Percentiles rank a stretch among this genome's conserved stretches.
These are phyloP conservation scores for Russula sp. DNA, from an alignment of 768 basidiomycete species.

Conservation along the genomic window DNA sequence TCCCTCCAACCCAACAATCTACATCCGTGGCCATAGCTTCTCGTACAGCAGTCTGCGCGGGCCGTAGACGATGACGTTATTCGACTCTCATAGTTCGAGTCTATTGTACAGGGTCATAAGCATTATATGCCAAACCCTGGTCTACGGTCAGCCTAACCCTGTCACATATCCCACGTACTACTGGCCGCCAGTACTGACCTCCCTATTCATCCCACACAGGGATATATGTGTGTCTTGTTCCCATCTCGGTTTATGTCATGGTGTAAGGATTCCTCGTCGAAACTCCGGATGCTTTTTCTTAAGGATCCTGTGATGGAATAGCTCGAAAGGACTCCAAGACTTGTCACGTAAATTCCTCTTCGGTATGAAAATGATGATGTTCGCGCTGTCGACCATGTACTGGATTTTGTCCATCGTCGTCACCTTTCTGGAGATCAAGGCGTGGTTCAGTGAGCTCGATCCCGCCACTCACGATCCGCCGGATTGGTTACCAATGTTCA, in stretches of 20 bases:
- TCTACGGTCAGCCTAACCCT: neutral
- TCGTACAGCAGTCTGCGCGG: neutral
- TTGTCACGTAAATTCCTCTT: neutral
- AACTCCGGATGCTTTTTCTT: neutral
- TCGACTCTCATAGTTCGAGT: neutral
- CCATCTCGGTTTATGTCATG: neutral
- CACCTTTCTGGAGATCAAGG: neutral
- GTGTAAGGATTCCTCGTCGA: neutral
- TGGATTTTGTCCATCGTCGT: neutral
- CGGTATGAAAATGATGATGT: neutral
- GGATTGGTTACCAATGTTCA: neutral
- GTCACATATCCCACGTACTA: neutral
- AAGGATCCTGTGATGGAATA: neutral
- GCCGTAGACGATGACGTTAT: neutral
- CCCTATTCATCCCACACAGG: neutral
- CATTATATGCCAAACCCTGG: neutral
- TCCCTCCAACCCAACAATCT: neutral
- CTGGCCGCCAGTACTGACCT: neutral
- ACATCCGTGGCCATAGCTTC: neutral
- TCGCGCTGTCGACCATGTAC: conserved; percentile 1
- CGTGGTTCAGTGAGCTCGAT: neutral
- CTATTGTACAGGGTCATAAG: conserved; percentile 1
- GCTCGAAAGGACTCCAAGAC: neutral
- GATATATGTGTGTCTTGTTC: conserved; percentile 5
- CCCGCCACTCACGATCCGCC: neutral